Evolutionary conservation across 2,329 filamentous ascomycete species (phyloP).

Genomic region (Fusarium sp.): DNA sequence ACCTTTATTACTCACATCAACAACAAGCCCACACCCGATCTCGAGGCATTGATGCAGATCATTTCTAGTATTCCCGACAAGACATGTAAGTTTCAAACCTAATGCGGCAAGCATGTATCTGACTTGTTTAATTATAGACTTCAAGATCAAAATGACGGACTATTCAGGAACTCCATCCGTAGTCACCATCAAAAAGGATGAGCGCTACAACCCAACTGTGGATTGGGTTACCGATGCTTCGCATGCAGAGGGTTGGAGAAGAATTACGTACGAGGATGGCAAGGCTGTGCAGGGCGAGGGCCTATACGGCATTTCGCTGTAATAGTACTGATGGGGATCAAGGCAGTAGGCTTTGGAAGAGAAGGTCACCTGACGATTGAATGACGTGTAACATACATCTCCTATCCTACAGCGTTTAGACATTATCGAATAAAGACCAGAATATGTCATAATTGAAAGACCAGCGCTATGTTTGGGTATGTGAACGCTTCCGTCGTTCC

Average conservation of each 20-base stretch:
- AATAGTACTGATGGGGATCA: not conserved
- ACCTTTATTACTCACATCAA: slow-evolving; percentile 99
- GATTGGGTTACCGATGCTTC: slow-evolving; percentile 75
- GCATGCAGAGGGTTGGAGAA: slow-evolving; percentile 72
- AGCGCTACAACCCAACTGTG: slow-evolving; percentile 87
- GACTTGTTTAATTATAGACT: slow-evolving; percentile 67
- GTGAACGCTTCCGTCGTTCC: not conserved
- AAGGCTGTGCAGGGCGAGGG: slow-evolving; percentile 67
- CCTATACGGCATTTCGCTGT: slow-evolving; percentile 59
- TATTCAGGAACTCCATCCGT: slow-evolving; percentile 99
- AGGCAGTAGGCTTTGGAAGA: not conserved
- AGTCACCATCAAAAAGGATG: slow-evolving; percentile 99
- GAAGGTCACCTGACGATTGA: rapidly evolving
- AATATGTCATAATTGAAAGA: not conserved
- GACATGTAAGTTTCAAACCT: slow-evolving; percentile 72
- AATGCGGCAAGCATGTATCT: not conserved
- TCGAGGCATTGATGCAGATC: slow-evolving; percentile 84
- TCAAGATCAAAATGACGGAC: slow-evolving; percentile 96
- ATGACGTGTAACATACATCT: slow-evolving; percentile 9
- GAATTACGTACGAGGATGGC: slow-evolving; percentile 71
- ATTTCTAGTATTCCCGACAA: slow-evolving; percentile 93
- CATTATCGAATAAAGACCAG: too few species aligned
- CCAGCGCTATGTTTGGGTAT: not conserved
- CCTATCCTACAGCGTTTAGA: not conserved
- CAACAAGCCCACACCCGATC: slow-evolving; percentile 83